Evolutionary conservation across 495 filamentous ascomycete species (phyloP).

Genomic region (Chaetomidium leptoderma): DNA sequence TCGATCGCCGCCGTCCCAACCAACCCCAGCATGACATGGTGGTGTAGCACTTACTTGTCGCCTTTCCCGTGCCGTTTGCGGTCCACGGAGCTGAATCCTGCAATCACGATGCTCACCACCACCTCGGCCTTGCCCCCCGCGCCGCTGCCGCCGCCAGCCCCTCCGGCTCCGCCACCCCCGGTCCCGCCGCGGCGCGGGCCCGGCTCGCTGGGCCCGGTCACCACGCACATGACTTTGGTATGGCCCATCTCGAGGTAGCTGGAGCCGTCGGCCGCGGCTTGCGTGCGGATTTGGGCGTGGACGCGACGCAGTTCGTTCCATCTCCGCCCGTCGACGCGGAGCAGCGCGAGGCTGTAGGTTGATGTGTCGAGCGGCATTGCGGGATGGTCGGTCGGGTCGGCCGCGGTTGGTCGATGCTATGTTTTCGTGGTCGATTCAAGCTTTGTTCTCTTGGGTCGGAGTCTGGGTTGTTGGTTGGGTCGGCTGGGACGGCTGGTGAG

Average conservation of each 20-base stretch:
- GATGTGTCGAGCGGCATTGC: constrained; percentile 87
- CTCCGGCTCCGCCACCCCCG: constrained; percentile 30
- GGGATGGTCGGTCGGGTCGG: background rate
- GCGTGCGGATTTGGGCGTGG: constrained; percentile 83
- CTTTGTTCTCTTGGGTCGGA: background rate
- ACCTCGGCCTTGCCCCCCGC: constrained; percentile 53
- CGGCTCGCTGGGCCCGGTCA: constrained; percentile 75
- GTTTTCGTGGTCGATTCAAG: background rate
- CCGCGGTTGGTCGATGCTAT: background rate
- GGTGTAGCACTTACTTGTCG: constrained; percentile 62
- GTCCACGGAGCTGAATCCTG: constrained; percentile 84
- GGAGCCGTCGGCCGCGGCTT: constrained; percentile 84
- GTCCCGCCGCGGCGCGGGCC: constrained; percentile 34
- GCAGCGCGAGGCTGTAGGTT: constrained; percentile 75
- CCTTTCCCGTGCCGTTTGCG: constrained; percentile 65
- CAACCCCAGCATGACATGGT: too few relatives aligned
- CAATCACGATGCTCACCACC: constrained; percentile 77
- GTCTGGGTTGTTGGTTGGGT: background rate
- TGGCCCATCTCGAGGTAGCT: constrained; percentile 93
- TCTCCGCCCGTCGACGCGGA: constrained; percentile 88
- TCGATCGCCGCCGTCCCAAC: too few relatives aligned
- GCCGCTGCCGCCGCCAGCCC: constrained; percentile 40
- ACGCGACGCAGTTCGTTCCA: constrained; percentile 97
- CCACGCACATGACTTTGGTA: constrained; percentile 91
- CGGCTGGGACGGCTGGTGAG: background rate